phyloP scores from a whole-genome alignment of 1,284 basidiomycete genomes.

The Ganoderma resinaceum region DNA sequence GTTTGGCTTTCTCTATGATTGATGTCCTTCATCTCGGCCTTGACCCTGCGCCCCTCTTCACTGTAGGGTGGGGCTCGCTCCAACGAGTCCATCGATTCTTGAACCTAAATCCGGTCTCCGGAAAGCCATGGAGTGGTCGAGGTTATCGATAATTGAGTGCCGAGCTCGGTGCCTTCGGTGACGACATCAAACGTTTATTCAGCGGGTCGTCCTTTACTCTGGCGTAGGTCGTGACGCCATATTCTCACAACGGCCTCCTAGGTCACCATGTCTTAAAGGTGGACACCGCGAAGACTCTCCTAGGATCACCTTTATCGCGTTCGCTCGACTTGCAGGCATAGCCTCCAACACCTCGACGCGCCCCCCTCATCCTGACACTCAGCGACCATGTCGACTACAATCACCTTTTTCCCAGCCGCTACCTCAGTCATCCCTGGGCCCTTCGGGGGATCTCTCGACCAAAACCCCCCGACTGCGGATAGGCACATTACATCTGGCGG shows the following conservation, averaged over 20 bases:
- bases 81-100: not conserved
- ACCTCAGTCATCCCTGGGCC: not conserved
- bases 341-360: not conserved
- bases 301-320: not conserved
- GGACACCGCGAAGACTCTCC: not conserved
- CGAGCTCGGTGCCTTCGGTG: not conserved
- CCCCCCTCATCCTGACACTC: not conserved
- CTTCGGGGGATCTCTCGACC: conserved; percentile 33
- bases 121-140: conserved; percentile 1
- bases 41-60: not conserved
- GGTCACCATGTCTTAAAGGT: not conserved
- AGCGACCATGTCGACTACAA: conserved; percentile 1
- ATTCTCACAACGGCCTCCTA: not conserved
- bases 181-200: not conserved
- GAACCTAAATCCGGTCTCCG: not conserved
- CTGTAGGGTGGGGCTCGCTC: not conserved
- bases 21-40: not conserved
- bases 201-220: not conserved
- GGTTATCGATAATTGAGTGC: not conserved
- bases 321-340: not conserved
- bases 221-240: conserved; percentile 7
- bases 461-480: conserved; percentile 49
- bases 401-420: conserved; percentile 15
- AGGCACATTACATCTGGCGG: conserved; percentile 48
- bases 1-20: not conserved